Percentiles rank a stretch among this genome's conserved stretches.
phyloP scores from a whole-genome alignment of 164 flowering plant genomes.

The Sedum album region DNA sequence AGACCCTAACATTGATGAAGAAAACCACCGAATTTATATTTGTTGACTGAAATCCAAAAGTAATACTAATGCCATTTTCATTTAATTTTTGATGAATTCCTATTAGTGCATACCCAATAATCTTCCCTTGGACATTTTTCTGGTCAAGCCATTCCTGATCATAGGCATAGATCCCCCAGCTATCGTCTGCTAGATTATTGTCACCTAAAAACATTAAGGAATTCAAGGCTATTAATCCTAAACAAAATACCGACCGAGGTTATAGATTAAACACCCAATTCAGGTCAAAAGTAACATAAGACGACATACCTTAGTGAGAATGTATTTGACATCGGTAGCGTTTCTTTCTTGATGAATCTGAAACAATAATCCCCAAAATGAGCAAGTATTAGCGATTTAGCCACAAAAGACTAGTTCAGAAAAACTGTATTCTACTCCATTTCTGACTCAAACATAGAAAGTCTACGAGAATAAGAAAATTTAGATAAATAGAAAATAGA shows the following conservation, averaged over 20 bases:
- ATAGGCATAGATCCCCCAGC: constrained; percentile 14
- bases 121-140: constrained; percentile 20
- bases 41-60: neutral
- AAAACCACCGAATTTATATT: neutral
- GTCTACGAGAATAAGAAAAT: no score
- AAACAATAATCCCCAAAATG: neutral
- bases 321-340: neutral
- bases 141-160: constrained; percentile 23
- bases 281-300: neutral
- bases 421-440: no score
- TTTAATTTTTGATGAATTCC: no score
- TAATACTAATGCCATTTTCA: neutral
- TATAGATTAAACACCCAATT: neutral
- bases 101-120: constrained; percentile 16
- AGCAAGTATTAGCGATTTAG: neutral
- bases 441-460: no score
- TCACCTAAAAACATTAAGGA: constrained; percentile 12
- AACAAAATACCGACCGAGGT: neutral
- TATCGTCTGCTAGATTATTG: constrained; percentile 19
- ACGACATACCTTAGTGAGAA: neutral
- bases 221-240: neutral
- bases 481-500: neutral
- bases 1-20: constrained; percentile 14
- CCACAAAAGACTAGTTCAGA: neutral
- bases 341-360: neutral